These are phyloP conservation scores for Miscanthus lutarioriparius DNA, from an alignment of 176 grass and related monocot genomes.

Conservation along the genomic window DNA sequence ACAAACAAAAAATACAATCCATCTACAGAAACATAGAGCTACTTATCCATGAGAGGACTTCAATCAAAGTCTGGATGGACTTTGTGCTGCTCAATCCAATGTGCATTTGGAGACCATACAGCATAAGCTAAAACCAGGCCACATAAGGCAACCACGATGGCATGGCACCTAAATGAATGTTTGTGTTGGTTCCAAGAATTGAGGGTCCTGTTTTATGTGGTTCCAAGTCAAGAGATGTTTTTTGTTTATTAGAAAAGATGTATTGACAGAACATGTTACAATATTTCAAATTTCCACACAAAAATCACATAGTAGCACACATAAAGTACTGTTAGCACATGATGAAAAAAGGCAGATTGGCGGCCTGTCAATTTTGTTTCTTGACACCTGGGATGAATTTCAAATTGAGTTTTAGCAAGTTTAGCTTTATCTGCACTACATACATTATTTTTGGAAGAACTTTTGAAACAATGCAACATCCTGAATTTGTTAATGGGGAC, in stretches of 20 bases:
- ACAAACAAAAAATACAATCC: background rate
- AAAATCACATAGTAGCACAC: background rate
- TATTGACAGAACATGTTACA: background rate
- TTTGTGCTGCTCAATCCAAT: background rate
- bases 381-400: background rate
- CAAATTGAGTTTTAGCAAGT: background rate
- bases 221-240: background rate
- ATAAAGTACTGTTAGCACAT: background rate
- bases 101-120: background rate
- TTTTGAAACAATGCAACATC: background rate
- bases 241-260: background rate
- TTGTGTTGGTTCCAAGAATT: background rate
- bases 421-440: background rate
- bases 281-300: background rate
- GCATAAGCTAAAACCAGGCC: background rate
- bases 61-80: background rate
- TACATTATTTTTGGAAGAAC: background rate
- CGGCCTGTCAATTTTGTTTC: background rate
- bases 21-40: background rate
- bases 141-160: background rate
- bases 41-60: background rate
- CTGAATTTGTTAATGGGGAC: background rate
- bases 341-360: background rate
- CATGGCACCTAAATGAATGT: background rate
- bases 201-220: background rate